A percentile compares a stretch with the other conserved stretches of the same genome.
Evolutionary conservation across 176 grass and related monocot species (phyloP).

Genomic region (Puccinellia tenuiflora): DNA sequence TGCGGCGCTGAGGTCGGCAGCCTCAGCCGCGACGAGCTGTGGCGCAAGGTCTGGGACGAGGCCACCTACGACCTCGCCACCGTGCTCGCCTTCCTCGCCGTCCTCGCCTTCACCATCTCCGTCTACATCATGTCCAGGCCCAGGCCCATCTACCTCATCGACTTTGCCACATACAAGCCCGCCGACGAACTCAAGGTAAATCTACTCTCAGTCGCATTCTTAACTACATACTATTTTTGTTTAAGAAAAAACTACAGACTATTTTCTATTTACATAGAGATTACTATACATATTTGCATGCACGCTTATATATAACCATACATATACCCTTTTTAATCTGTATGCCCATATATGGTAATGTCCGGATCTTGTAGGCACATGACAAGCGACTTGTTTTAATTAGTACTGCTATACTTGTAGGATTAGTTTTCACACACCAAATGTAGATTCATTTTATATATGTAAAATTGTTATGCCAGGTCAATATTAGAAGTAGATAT

Average conservation of each 20-base stretch:
- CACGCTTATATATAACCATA: not conserved
- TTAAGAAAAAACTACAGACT: no score
- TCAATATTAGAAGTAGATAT: not conserved
- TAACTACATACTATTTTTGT: no score
- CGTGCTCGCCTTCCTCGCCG: conserved; percentile 79
- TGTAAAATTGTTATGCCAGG: not conserved
- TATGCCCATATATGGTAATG: not conserved
- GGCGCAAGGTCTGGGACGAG: conserved; percentile 87
- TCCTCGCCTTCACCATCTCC: conserved; percentile 86
- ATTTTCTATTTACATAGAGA: not conserved
- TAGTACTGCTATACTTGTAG: not conserved
- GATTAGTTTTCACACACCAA: not conserved
- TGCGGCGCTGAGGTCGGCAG: conserved; percentile 90
- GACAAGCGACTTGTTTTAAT: not conserved
- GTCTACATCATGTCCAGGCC: conserved; percentile 92
- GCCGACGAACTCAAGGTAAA: conserved; percentile 87
- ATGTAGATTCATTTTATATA: not conserved
- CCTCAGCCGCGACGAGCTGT: conserved; percentile 81
- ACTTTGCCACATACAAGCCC: conserved; percentile 91
- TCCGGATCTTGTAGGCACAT: not conserved
- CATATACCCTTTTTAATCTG: no score
- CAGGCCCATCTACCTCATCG: conserved; percentile 86
- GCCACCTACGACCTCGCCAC: conserved; percentile 93
- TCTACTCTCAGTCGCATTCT: not conserved
- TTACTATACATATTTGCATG: not conserved